phyloP scores from a whole-genome alignment of 2,329 filamentous ascomycete species.

The Aspergillus viridinutans region DNA sequence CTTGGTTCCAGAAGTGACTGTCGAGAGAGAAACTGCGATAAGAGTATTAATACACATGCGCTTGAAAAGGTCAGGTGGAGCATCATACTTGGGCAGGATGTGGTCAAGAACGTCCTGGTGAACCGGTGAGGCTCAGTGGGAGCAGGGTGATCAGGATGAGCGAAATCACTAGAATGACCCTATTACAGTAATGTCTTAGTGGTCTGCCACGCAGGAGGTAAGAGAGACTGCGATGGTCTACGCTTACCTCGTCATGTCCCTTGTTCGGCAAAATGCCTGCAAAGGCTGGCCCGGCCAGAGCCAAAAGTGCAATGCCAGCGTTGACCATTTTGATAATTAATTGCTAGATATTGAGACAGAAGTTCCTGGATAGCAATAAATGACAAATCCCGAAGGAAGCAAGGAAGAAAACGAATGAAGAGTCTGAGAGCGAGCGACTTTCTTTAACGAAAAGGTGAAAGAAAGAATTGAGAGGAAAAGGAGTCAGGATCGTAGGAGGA shows the following conservation, averaged over 20 bases:
- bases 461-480: conserved; percentile 2
- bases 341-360: conserved; percentile 8
- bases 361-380: conserved; percentile 14
- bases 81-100: conserved; percentile 29
- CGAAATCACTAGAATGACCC: not conserved
- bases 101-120: conserved; percentile 32
- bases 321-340: conserved; percentile 31
- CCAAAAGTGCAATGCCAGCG: conserved; percentile 31
- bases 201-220: not conserved
- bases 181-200: not conserved
- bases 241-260: conserved; percentile 8
- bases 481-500: conserved; percentile 2
- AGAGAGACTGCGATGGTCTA: not conserved
- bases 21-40: conserved; percentile 24
- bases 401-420: conserved; percentile 21
- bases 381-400: conserved; percentile 2
- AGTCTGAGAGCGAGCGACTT: conserved; percentile 15
- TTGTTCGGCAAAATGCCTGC: conserved; percentile 30
- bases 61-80: not conserved
- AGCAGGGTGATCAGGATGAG: not conserved
- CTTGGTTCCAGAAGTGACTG: conserved; percentile 26
- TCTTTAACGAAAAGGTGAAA: conserved; percentile 11
- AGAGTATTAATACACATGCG: not conserved
- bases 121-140: conserved; percentile 12
- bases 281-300: conserved; percentile 32